These are phyloP conservation scores for Geranium rotundifolium DNA, from an alignment of 345 rosid species.

Conservation along the genomic window DNA sequence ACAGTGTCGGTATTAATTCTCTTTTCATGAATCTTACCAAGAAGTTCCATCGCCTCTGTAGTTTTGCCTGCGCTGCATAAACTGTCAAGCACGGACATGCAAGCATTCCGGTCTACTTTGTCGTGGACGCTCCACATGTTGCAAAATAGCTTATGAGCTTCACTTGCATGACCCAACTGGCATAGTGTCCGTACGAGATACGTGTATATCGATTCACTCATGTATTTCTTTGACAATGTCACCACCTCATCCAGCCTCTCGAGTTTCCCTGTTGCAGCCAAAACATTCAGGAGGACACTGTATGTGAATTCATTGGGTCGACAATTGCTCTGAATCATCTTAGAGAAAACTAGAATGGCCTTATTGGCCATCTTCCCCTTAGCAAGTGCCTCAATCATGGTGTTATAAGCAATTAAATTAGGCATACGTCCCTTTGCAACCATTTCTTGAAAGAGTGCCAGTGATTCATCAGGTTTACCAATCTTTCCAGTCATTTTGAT, in stretches of 20 bases:
- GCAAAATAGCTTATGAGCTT: conserved; percentile 78
- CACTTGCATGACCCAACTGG: conserved; percentile 67
- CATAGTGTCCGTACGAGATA: conserved; percentile 59
- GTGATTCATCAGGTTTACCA: conserved; percentile 49
- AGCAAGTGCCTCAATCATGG: conserved; percentile 67
- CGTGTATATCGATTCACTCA: conserved; percentile 65
- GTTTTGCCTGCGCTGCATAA: conserved; percentile 66
- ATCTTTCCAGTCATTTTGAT: conserved; percentile 62
- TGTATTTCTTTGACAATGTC: conserved; percentile 56
- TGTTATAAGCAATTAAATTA: conserved; percentile 57
- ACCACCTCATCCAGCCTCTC: conserved; percentile 46
- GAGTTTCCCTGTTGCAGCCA: conserved; percentile 59
- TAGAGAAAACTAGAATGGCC: conserved; percentile 56
- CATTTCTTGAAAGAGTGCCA: conserved; percentile 66
- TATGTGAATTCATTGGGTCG: conserved; percentile 64
- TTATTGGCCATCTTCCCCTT: conserved; percentile 56
- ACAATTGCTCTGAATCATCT: conserved; percentile 51
- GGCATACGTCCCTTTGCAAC: conserved; percentile 37
- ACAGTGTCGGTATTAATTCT: conserved; percentile 49
- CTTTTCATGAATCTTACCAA: conserved; percentile 58
- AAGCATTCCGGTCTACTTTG: conserved; percentile 63
- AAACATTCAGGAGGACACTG: conserved; percentile 43
- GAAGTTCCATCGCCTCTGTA: conserved; percentile 64
- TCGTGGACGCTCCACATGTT: conserved; percentile 85
- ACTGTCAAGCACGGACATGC: conserved; percentile 60